A percentile compares a stretch with the other conserved stretches of the same genome.
Conservation (phyloP, 495 filamentous ascomycete genomes). For the Xeromyces bisporus region DNA sequence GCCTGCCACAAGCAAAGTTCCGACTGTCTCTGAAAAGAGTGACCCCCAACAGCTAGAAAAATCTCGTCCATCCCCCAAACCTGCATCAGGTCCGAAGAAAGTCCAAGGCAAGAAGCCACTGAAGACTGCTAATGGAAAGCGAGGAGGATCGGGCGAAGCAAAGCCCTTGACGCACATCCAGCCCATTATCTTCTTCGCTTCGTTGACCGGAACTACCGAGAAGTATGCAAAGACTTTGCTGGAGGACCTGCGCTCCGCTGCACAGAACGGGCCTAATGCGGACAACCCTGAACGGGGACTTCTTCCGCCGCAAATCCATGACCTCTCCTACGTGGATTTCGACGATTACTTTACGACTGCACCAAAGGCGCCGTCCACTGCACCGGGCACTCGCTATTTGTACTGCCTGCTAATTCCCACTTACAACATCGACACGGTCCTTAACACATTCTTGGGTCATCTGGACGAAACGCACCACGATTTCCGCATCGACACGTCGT, state of each 20-base stretch:
- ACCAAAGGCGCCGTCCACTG: slow-evolving; percentile 33
- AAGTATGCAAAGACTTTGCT: slow-evolving; percentile 41
- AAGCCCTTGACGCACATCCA: slow-evolving; percentile 35
- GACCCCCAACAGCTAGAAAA: not conserved
- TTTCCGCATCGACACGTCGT: slow-evolving; percentile 83
- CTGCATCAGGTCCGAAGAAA: slow-evolving; percentile 19
- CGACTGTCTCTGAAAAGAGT: not conserved
- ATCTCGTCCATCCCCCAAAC: slow-evolving; percentile 2
- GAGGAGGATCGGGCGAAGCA: slow-evolving; percentile 6
- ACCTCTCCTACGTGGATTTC: slow-evolving; percentile 72
- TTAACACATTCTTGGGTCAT: slow-evolving; percentile 67
- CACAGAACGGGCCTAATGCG: slow-evolving; percentile 12
- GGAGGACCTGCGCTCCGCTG: slow-evolving; percentile 28
- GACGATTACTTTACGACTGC: slow-evolving; percentile 72
- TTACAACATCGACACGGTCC: slow-evolving; percentile 83
- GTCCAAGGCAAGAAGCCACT: slow-evolving; percentile 22
- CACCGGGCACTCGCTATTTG: slow-evolving; percentile 40
- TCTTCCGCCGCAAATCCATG: slow-evolving; percentile 48
- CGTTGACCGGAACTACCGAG: slow-evolving; percentile 65
- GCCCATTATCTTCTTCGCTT: slow-evolving; percentile 72
- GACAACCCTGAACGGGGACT: slow-evolving; percentile 22
- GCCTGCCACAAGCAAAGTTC: not conserved
- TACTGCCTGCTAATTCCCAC: slow-evolving; percentile 73
- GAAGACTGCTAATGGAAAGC: slow-evolving; percentile 12
- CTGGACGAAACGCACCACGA: slow-evolving; percentile 85